Percentiles rank a stretch among this genome's conserved stretches.
Evolutionary conservation across 2,329 filamentous ascomycete species (phyloP).

Genomic region (Huntiella moniliformis): DNA sequence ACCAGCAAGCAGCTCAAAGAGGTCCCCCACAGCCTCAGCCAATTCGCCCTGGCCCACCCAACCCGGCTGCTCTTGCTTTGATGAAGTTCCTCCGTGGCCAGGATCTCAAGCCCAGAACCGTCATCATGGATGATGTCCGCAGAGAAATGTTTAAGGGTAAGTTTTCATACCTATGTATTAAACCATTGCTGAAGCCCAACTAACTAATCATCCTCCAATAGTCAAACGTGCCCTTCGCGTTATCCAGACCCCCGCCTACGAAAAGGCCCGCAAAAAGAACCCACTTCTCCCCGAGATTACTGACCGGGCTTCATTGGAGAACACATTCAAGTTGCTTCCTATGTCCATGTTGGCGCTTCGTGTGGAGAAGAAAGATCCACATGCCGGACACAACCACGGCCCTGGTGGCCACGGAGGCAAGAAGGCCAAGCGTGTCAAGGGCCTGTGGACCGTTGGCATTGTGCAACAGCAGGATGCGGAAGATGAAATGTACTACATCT

Average conservation of each 20-base stretch:
- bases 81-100: conserved; percentile 74
- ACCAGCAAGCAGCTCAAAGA: conserved; percentile 19
- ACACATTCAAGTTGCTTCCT: conserved; percentile 85
- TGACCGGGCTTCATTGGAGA: conserved; percentile 75
- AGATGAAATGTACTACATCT: conserved; percentile 86
- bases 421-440: conserved; percentile 78
- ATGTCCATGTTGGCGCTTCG: conserved; percentile 85
- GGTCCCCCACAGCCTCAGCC: conserved; percentile 34
- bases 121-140: conserved; percentile 84
- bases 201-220: conserved; percentile 20
- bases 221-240: conserved; percentile 92
- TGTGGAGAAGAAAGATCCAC: conserved; percentile 56
- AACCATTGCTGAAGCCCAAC: not conserved
- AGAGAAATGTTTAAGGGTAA: conserved; percentile 96
- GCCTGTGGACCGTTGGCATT: conserved; percentile 86
- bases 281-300: conserved; percentile 71
- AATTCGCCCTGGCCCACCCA: conserved; percentile 61
- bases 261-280: conserved; percentile 79
- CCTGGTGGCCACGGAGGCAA: conserved; percentile 28
- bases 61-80: conserved; percentile 72
- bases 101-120: conserved; percentile 74
- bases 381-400: conserved; percentile 47
- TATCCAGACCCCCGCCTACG: conserved; percentile 73
- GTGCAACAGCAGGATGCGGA: conserved; percentile 84
- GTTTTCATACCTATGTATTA: conserved; percentile 6